phyloP scores from a whole-genome alignment of 495 filamentous ascomycete genomes.

The Aspergillus leporis region DNA sequence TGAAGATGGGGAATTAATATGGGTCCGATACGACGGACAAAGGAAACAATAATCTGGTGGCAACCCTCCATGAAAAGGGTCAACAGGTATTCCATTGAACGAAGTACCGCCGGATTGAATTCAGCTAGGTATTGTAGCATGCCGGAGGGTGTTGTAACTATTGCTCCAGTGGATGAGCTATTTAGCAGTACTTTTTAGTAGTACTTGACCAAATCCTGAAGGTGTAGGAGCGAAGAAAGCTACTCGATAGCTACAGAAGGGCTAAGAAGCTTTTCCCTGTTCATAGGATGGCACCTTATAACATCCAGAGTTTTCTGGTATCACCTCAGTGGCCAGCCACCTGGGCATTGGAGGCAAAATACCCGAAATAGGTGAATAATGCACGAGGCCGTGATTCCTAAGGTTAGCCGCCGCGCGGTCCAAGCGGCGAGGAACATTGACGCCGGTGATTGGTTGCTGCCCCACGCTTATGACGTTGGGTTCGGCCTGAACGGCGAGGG shows the following conservation, averaged over 20 bases:
- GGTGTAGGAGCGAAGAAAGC: neutral
- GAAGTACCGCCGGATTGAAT: neutral
- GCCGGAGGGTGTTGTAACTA: neutral
- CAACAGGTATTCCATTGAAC: neutral
- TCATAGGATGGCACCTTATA: neutral
- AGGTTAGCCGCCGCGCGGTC: slow-evolving; percentile 15
- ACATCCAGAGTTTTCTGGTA: neutral
- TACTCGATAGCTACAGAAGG: neutral
- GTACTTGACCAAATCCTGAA: neutral
- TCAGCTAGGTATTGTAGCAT: neutral
- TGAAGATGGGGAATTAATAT: neutral
- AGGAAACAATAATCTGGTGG: neutral
- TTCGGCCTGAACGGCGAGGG: neutral
- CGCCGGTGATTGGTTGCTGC: neutral
- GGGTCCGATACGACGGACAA: slow-evolving; percentile 3
- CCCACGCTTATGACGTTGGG: slow-evolving; percentile 19
- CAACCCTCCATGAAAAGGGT: neutral
- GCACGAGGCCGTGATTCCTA: slow-evolving; percentile 6
- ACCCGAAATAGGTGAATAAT: slow-evolving; percentile 6
- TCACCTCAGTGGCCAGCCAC: slow-evolving; percentile 1
- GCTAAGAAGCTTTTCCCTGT: neutral
- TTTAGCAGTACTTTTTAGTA: neutral
- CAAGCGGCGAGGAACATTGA: neutral
- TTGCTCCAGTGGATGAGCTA: neutral
- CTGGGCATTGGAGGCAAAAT: neutral